Evolutionary conservation across 2,329 filamentous ascomycete genomes (phyloP).

Genomic region (Beauveria sp.): DNA sequence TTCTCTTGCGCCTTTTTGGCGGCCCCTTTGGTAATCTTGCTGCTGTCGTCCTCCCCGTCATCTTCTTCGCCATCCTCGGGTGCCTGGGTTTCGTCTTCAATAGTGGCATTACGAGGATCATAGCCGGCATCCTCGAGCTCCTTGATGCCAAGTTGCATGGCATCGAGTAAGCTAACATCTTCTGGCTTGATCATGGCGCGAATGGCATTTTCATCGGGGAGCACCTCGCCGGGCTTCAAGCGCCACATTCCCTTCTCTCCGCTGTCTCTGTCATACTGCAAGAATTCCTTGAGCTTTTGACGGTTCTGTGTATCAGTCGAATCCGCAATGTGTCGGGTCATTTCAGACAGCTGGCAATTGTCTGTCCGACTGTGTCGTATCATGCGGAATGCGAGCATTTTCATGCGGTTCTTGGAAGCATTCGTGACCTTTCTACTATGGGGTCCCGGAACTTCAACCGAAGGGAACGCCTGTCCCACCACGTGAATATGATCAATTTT

Average conservation of each 20-base stretch:
- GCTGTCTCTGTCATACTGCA: conserved; percentile 75
- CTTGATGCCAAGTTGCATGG: conserved; percentile 92
- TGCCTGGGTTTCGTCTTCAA: conserved; percentile 57
- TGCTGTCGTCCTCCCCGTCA: conserved; percentile 37
- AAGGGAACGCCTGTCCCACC: conserved; percentile 89
- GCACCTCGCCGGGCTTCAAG: conserved; percentile 60
- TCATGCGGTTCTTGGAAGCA: conserved; percentile 91
- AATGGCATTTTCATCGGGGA: conserved; percentile 75
- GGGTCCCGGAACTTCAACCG: conserved; percentile 84
- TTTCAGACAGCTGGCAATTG: conserved; percentile 67
- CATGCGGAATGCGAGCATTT: conserved; percentile 89
- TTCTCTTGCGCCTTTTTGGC: conserved; percentile 39
- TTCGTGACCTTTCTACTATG: conserved; percentile 94
- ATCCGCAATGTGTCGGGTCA: conserved; percentile 87
- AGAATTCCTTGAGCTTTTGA: conserved; percentile 94
- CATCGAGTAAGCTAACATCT: conserved; percentile 87
- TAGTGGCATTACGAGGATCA: conserved; percentile 52
- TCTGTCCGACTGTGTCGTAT: conserved; percentile 67
- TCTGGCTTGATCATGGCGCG: conserved; percentile 89
- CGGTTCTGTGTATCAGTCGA: conserved; percentile 93
- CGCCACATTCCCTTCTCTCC: conserved; percentile 72
- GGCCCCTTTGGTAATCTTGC: conserved; percentile 28
- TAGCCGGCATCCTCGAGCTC: conserved; percentile 89
- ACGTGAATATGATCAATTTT: conserved; percentile 87
- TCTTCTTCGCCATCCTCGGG: conserved; percentile 56